These are phyloP conservation scores for Hericium coralloides DNA, from an alignment of 768 basidiomycete species.

Conservation along the genomic window DNA sequence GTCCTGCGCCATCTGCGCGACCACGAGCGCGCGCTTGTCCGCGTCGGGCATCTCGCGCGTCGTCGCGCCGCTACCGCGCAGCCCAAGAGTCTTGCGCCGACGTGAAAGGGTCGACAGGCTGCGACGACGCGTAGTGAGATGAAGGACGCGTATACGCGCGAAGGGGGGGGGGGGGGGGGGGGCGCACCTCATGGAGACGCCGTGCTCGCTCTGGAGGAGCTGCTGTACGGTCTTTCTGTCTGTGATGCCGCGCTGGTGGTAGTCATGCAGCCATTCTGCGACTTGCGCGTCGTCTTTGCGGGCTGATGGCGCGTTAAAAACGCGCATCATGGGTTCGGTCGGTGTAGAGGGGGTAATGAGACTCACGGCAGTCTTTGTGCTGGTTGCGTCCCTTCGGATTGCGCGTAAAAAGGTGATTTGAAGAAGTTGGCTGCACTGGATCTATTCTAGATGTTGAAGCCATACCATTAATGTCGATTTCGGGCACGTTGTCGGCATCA, in stretches of 20 bases:
- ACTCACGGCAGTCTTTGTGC: no score
- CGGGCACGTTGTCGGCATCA: no score
- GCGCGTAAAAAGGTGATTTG: no score
- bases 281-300: background rate
- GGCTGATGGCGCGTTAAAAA: background rate
- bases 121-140: background rate
- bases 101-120: background rate
- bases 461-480: no score
- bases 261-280: background rate
- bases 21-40: conserved; percentile 1
- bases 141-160: background rate
- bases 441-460: no score
- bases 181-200: background rate
- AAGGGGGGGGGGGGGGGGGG: background rate
- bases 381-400: no score
- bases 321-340: no score
- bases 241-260: background rate
- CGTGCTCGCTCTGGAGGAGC: background rate
- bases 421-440: no score
- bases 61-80: conserved; percentile 11
- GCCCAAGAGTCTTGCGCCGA: background rate
- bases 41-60: conserved; percentile 10
- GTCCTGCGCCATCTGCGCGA: background rate
- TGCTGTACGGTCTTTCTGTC: background rate
- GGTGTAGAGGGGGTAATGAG: no score